Evolutionary conservation across 2,329 filamentous ascomycete genomes (phyloP).

Genomic region (Diplocarpon rosae): DNA sequence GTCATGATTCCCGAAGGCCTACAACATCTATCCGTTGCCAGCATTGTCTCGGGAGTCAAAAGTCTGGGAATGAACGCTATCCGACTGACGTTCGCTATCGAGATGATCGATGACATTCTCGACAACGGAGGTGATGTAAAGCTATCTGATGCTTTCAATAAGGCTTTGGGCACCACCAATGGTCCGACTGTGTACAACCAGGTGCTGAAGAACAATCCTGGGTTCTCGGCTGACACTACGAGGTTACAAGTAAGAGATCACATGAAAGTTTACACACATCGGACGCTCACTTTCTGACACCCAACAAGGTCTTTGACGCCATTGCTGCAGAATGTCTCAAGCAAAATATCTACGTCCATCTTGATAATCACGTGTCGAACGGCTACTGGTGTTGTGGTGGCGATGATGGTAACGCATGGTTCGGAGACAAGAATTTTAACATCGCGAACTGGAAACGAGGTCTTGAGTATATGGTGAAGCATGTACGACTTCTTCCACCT

Average conservation of each 20-base stretch:
- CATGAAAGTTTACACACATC: slow-evolving; percentile 32
- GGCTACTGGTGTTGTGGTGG: slow-evolving; percentile 47
- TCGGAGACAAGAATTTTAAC: slow-evolving; percentile 48
- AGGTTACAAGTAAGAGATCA: slow-evolving; percentile 34
- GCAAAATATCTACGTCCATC: slow-evolving; percentile 45
- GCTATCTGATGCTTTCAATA: slow-evolving; percentile 34
- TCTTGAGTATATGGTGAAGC: slow-evolving; percentile 46
- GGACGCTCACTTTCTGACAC: slow-evolving; percentile 39
- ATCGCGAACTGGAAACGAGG: slow-evolving; percentile 50
- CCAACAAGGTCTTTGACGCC: slow-evolving; percentile 45
- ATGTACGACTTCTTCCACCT: slow-evolving; percentile 32
- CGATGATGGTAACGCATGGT: slow-evolving; percentile 48
- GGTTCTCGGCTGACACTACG: slow-evolving; percentile 42
- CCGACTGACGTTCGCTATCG: slow-evolving; percentile 50
- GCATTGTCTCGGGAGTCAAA: slow-evolving; percentile 42
- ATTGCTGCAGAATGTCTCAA: slow-evolving; percentile 45
- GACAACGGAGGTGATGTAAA: slow-evolving; percentile 38
- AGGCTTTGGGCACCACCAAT: slow-evolving; percentile 39
- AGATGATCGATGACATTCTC: slow-evolving; percentile 51
- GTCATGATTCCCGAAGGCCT: slow-evolving; percentile 55
- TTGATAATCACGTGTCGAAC: slow-evolving; percentile 51
- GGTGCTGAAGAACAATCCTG: slow-evolving; percentile 45
- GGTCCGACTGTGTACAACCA: slow-evolving; percentile 39
- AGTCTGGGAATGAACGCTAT: slow-evolving; percentile 51
- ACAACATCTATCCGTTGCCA: slow-evolving; percentile 46